Evolutionary conservation across 2,329 filamentous ascomycete species (phyloP).

Genomic region (Endothia cerciana): DNA sequence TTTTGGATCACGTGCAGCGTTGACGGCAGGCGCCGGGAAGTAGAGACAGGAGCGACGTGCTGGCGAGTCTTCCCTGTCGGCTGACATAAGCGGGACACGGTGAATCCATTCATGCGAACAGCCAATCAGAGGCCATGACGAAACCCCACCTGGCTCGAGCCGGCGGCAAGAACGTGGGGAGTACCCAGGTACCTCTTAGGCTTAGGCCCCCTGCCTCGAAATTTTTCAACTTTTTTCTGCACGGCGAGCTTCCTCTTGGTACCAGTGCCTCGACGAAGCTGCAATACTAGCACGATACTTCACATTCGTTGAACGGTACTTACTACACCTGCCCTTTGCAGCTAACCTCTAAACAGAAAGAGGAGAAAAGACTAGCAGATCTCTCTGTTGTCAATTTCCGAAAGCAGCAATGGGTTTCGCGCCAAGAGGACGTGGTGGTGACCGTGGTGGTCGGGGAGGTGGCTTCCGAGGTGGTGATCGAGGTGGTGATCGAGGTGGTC

Average conservation of each 20-base stretch:
- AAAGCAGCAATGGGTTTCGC: conserved; percentile 47
- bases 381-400: conserved; percentile 6
- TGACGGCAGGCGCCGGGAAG: conserved; percentile 6
- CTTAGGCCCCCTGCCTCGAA: conserved; percentile 21
- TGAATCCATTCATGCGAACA: conserved; percentile 25
- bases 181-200: conserved; percentile 25
- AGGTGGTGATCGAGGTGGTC: conserved; percentile 39
- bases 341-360: background rate
- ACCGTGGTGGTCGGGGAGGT: conserved; percentile 42
- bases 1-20: conserved; percentile 8
- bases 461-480: conserved; percentile 41
- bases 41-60: background rate
- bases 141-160: conserved; percentile 20
- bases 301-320: conserved; percentile 14
- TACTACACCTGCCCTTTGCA: conserved; percentile 18
- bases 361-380: background rate
- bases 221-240: conserved; percentile 28
- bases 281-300: conserved; percentile 19
- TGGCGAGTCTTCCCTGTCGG: background rate
- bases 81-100: conserved; percentile 22
- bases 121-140: conserved; percentile 5
- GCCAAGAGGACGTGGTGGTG: conserved; percentile 46
- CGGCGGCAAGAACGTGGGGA: conserved; percentile 21
- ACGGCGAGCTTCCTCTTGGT: conserved; percentile 22
- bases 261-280: conserved; percentile 20